Evolutionary conservation across 306 rosid genomes (phyloP).

Genomic region (Alnus rubra): DNA sequence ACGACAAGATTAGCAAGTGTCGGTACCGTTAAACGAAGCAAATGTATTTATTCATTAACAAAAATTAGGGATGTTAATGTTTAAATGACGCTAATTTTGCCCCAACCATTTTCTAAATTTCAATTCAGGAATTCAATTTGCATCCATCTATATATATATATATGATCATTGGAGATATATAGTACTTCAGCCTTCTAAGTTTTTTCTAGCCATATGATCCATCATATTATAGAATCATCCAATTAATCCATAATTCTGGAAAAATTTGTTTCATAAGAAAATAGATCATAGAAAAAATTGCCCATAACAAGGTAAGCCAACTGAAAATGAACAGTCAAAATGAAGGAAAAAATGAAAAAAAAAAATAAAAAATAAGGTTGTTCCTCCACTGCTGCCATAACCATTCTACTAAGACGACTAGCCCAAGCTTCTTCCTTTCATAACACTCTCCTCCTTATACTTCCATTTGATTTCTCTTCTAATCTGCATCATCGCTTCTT

Average conservation of each 20-base stretch:
- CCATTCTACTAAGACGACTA: conserved; percentile 89
- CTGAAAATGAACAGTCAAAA: not conserved
- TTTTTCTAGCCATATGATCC: not conserved
- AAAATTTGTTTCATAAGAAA: conserved; percentile 1
- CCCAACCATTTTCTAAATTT: not conserved
- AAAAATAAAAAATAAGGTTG: conserved; percentile 18
- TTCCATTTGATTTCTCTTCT: conserved; percentile 87
- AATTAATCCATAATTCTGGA: not conserved
- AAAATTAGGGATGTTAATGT: too few relatives aligned
- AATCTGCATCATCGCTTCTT: conserved; percentile 96
- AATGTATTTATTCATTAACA: too few relatives aligned
- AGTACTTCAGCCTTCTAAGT: not conserved
- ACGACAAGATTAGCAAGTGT: too few relatives aligned
- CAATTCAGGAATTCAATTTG: not conserved
- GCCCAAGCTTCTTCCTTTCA: conserved; percentile 75
- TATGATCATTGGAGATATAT: not conserved
- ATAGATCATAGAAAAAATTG: not conserved
- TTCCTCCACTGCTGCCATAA: conserved; percentile 56
- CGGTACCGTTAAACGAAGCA: too few relatives aligned
- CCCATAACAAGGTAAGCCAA: not conserved
- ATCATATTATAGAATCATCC: not conserved
- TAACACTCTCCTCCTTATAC: conserved; percentile 61
- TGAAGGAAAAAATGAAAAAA: not conserved
- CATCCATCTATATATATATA: not conserved
- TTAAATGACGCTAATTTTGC: not conserved